Conservation (phyloP, 345 rosid species). For the Gossypium arboreum region DNA sequence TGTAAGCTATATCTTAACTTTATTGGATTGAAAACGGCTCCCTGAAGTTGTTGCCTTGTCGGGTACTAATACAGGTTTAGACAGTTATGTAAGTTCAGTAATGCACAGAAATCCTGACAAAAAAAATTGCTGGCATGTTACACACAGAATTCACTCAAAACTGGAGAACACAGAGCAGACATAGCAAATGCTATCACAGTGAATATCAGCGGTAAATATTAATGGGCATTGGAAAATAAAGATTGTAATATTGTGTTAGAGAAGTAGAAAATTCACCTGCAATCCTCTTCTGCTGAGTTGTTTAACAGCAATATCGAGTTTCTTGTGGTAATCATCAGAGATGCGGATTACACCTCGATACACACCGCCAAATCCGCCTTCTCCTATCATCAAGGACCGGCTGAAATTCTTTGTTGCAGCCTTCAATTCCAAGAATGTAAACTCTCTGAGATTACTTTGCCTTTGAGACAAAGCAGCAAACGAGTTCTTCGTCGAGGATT, state of each 20-base stretch:
- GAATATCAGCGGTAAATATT: no score
- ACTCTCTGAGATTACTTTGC: constrained; percentile 68
- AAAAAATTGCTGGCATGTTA: background rate
- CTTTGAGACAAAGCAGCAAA: constrained; percentile 63
- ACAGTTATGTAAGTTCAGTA: background rate
- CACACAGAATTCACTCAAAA: background rate
- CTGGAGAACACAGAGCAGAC: background rate
- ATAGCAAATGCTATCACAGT: no score
- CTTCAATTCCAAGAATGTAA: constrained; percentile 69
- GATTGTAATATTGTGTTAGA: background rate
- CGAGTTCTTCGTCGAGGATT: constrained; percentile 53
- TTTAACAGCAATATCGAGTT: constrained; percentile 89
- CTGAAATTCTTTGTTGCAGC: constrained; percentile 84
- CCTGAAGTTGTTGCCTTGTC: constrained; percentile 4
- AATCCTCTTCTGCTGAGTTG: constrained; percentile 88
- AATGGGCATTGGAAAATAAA: no score
- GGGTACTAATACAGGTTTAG: background rate
- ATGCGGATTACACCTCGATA: constrained; percentile 64
- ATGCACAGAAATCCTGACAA: background rate
- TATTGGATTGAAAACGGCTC: background rate
- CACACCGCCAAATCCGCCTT: constrained; percentile 95
- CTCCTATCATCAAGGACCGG: constrained; percentile 90
- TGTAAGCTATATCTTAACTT: background rate
- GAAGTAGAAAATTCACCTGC: constrained; percentile 45
- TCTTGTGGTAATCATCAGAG: constrained; percentile 50